phyloP scores from a whole-genome alignment of 2,329 filamentous ascomycete species.

The Tolypocladium amazonense region DNA sequence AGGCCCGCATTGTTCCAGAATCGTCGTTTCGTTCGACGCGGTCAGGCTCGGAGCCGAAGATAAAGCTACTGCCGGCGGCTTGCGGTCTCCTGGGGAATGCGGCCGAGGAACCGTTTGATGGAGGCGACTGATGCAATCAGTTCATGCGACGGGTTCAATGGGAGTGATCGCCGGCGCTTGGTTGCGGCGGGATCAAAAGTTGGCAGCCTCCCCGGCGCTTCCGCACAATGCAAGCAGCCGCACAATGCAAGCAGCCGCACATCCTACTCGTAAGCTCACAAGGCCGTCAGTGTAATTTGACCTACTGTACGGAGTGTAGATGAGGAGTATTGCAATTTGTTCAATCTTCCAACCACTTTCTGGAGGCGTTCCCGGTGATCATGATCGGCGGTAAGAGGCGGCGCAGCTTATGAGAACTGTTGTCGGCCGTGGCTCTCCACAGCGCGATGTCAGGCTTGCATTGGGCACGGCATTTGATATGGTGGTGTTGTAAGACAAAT shows the following conservation, averaged over 20 bases:
- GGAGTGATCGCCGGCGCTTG: neutral
- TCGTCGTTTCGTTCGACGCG: neutral
- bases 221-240: neutral
- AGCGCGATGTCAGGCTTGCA: neutral
- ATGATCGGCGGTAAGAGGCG: neutral
- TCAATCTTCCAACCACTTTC: neutral
- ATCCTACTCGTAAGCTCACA: neutral
- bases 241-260: neutral
- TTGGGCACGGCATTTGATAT: neutral
- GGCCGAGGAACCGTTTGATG: neutral
- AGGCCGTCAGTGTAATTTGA: neutral
- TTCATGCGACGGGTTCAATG: neutral
- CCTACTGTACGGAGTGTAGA: neutral
- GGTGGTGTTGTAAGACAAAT: neutral
- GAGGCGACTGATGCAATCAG: neutral
- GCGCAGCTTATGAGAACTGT: neutral
- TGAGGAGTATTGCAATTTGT: neutral
- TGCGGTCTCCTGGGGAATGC: neutral
- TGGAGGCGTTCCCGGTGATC: neutral
- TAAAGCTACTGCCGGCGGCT: neutral
- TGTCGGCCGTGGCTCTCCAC: neutral
- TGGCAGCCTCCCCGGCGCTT: neutral
- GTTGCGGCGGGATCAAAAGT: neutral
- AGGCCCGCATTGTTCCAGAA: neutral
- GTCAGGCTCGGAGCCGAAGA: neutral